Conservation (phyloP, 768 basidiomycete genomes). For the Dendrothele bispora region DNA sequence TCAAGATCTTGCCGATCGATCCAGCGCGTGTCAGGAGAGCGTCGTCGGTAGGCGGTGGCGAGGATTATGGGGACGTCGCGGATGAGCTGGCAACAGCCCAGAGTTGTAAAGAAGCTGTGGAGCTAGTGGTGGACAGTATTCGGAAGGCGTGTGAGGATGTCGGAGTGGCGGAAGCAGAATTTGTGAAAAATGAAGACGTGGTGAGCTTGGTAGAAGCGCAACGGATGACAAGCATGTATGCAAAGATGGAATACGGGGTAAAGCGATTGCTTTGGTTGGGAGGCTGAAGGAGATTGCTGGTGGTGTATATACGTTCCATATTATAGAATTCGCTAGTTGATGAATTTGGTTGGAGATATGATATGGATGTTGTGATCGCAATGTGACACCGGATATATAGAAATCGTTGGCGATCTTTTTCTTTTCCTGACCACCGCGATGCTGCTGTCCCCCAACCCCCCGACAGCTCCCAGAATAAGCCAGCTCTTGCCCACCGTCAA, state of each 20-base stretch:
- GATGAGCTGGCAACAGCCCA: conserved; percentile 61
- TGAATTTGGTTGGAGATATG: too few relatives aligned
- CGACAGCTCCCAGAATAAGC: conserved; percentile 33
- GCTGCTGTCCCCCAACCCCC: conserved; percentile 30
- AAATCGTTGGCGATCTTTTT: too few relatives aligned
- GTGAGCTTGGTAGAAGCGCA: conserved; percentile 88
- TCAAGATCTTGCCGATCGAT: conserved; percentile 79
- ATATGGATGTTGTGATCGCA: too few relatives aligned
- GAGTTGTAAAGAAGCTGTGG: conserved; percentile 77
- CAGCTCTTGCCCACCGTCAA: conserved; percentile 81
- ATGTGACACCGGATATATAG: too few relatives aligned
- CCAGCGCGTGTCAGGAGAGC: conserved; percentile 50
- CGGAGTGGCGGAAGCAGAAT: conserved; percentile 45
- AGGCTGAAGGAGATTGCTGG: too few relatives aligned
- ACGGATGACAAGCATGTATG: conserved; percentile 80
- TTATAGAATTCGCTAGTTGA: too few relatives aligned
- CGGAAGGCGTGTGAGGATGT: conserved; percentile 64
- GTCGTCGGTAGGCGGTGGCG: conserved; percentile 37
- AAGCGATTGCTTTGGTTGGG: conserved; percentile 91
- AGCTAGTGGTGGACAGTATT: conserved; percentile 73
- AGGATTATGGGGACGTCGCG: conserved; percentile 50
- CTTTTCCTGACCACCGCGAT: conserved; percentile 26
- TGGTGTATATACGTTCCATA: too few relatives aligned
- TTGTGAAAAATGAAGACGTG: conserved; percentile 69
- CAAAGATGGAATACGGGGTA: conserved; percentile 92